phyloP scores from a whole-genome alignment of 2,329 filamentous ascomycete species.

The Zasmidium cellare region DNA sequence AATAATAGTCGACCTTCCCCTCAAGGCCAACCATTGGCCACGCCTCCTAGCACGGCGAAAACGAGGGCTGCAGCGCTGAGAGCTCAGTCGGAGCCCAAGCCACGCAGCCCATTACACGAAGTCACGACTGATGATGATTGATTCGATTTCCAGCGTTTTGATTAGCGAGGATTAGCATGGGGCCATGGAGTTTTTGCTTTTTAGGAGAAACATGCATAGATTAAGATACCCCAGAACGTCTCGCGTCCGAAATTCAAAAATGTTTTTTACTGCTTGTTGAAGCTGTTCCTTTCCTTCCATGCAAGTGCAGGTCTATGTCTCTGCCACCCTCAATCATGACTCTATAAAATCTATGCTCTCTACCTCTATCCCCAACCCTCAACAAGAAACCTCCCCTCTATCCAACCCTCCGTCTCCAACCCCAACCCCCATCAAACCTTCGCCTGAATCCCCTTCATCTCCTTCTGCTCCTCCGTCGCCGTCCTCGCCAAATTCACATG shows the following conservation, averaged over 20 bases:
- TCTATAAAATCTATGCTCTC: no score
- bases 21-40: conserved; percentile 8
- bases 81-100: conserved; percentile 20
- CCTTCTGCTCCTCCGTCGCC: conserved; percentile 2
- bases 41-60: conserved; percentile 21
- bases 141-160: background rate
- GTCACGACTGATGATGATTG: conserved; percentile 7
- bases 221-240: background rate
- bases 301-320: no score
- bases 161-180: background rate
- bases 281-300: no score
- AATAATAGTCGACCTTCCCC: conserved; percentile 3
- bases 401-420: no score
- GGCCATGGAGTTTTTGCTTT: no score
- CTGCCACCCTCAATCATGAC: no score
- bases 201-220: background rate
- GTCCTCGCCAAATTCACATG: conserved; percentile 8
- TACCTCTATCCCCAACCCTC: no score
- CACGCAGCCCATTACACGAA: conserved; percentile 23
- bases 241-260: background rate
- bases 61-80: conserved; percentile 16
- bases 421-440: conserved; percentile 8
- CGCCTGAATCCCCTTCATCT: conserved; percentile 7
- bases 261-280: no score
- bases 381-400: no score